Base-by-base conservation (phyloP, 495 filamentous ascomycete genomes). In the Penicillium manginii region DNA sequence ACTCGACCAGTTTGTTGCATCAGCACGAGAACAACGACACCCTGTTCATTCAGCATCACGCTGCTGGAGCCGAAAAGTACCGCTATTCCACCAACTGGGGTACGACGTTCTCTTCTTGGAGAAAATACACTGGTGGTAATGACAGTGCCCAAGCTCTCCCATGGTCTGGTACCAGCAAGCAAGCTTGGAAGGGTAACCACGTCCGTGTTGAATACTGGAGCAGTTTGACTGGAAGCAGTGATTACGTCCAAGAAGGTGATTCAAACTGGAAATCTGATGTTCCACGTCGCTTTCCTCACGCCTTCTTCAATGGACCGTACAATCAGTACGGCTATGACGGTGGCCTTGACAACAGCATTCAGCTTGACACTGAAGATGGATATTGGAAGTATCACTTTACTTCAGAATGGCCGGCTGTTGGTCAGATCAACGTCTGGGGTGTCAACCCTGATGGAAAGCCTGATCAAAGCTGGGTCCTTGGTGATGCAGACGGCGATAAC, bases 241-340 rank as follows among this genome's bases (percentile, higher is more conserved):
- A 80, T 57, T 85, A 88, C 56, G 68, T 84, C 6, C 87, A 89
- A 65, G 80, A 88, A 61, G 83, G 83, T 23, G 88, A 90, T 63
- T 61, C 77, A 26, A 69, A 65, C 40, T 79, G 73, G 58, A 57
- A 73, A 21, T 58, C 55, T 5, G 17, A 56, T 8, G 31, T 53
- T 2, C 73, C 71, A 0, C 77, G 88, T 12, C 78, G 80, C 7
- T 86, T 83, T 61, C 88, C 88, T 1, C 86, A 90, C 69, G 69
- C 87, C 48, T 89, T 78, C 72, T 74, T 84, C 57, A 82, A 89
- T 32, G 88, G 88, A 0, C 77, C 82, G 1, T 90, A 82, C 71
- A 90, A 90, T 62, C 78, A 86, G 54, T 90, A 83, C 67, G 86
- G 88, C 35, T 90, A 83, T 67, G 88, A 90, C 64, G 78, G 74